Base-by-base conservation (phyloP, 1,284 basidiomycete species). In the Puccinia novopanici region DNA sequence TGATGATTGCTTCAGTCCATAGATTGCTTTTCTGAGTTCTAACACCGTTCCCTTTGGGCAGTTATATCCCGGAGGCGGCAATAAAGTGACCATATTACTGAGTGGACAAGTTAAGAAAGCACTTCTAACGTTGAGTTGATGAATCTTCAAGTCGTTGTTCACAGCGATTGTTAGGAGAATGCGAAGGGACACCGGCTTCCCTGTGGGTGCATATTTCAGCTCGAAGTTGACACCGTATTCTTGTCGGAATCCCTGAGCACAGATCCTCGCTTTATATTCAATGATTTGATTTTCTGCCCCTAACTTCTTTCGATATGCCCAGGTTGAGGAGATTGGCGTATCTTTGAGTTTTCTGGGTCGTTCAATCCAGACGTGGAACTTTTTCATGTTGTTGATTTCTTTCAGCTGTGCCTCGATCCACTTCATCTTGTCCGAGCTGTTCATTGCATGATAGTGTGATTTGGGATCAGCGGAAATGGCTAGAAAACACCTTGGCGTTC, bases 221-320 rank as follows among this genome's bases (percentile, higher is more conserved):
- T 68, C 30, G 59, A 67, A 82, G 55, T 82, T 71, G 24, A 80
- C 30, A 12, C 81, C 81, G 19, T 63, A 37, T 17, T 15, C 27
- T 59, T 82, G 82, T 5, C 40, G 19, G 73, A 65, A 82, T 63
- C 82, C 82, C 48, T 79, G 61, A 48, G 75, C 82, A 54, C 81
- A 81, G 34, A 81, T 71, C 27, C 82, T 22, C 3, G 76, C 81
- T 59, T 82, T 81, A 65, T 79, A 81, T 42, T 72, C 45, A n/a
- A 27, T 70, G 34, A 71, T 24, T 40, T 52, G 22, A 37, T 73
- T 79, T 9, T 61, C n/a, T 12, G 48, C 24, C 9, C 63, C 57
- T 24, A 37, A 19, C 55, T 81, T 81, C 24, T 54, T 54, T n/a
- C n/a, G n/a, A n/a, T n/a, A n/a, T n/a, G n/a, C n/a, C n/a, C n/a